Evolutionary conservation across 768 basidiomycete genomes (phyloP).

Genomic region (Rhodotorula toruloides): DNA sequence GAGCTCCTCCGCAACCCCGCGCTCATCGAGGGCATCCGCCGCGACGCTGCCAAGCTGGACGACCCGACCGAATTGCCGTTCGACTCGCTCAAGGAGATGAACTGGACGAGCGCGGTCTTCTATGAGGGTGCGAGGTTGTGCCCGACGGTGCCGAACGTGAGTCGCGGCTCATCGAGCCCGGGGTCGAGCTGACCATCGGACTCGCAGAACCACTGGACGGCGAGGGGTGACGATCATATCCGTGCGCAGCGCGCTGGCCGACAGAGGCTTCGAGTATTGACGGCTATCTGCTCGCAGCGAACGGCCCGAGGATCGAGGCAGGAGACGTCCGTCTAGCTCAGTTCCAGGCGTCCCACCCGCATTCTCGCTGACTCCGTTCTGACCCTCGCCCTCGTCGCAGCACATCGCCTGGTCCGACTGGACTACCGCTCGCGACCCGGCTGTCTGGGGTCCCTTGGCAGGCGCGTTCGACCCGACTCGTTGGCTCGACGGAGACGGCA

Average conservation of each 20-base stretch:
- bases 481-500: conserved; percentile 24
- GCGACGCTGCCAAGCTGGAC: background rate
- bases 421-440: conserved; percentile 6
- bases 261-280: too few species aligned
- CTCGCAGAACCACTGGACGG: conserved; percentile 8
- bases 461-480: conserved; percentile 22
- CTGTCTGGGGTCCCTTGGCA: conserved; percentile 24
- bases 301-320: conserved; percentile 14
- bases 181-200: background rate
- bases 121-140: conserved; percentile 18
- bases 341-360: background rate
- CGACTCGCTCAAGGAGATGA: conserved; percentile 13
- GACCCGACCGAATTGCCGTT: background rate
- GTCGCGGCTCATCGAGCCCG: background rate
- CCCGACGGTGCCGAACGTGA: conserved; percentile 10
- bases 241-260: background rate
- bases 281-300: background rate
- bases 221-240: conserved; percentile 15
- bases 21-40: background rate
- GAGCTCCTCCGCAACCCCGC: background rate
- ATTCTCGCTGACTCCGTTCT: background rate
- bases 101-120: conserved; percentile 1
- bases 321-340: conserved; percentile 8
- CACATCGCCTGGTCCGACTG: conserved; percentile 22
- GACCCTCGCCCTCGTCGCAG: background rate